Percentiles rank a stretch among this genome's conserved stretches.
Conservation (phyloP, 2,329 filamentous ascomycete genomes). For the Rachicladosporium sp. region DNA sequence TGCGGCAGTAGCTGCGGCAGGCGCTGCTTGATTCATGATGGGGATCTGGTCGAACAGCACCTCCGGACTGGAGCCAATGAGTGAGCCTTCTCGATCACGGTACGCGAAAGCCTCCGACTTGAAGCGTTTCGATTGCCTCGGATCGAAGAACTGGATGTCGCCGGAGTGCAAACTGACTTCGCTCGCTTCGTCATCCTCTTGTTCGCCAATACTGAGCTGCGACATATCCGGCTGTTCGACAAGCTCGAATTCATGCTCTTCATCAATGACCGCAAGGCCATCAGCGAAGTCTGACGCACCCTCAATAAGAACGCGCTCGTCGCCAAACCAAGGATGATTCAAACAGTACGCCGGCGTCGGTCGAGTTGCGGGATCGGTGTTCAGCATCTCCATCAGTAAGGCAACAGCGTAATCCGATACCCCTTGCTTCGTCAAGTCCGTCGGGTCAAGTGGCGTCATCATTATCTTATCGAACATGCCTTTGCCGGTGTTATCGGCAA, state of each 20-base stretch:
- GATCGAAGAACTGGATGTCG: constrained; percentile 27
- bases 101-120: constrained; percentile 28
- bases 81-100: constrained; percentile 21
- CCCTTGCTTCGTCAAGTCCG: constrained; percentile 44
- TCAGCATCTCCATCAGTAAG: constrained; percentile 67
- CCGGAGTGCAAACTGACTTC: constrained; percentile 23
- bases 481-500: constrained; percentile 61
- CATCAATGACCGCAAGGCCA: constrained; percentile 32
- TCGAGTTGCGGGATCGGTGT: constrained; percentile 64
- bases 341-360: constrained; percentile 62
- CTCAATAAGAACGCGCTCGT: constrained; percentile 27
- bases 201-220: constrained; percentile 37
- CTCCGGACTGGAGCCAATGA: constrained; percentile 26
- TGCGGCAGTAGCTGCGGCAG: constrained; percentile 9
- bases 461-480: constrained; percentile 80
- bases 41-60: constrained; percentile 24
- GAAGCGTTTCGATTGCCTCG: constrained; percentile 32
- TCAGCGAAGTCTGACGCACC: constrained; percentile 2
- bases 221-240: no score
- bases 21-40: constrained; percentile 14
- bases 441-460: constrained; percentile 56
- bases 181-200: constrained; percentile 31
- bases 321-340: constrained; percentile 58
- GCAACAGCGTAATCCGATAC: constrained; percentile 59
- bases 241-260: constrained; percentile 44